Conservation (phyloP, 192 early-diverging fungal species). For the Coemansia sp. region DNA sequence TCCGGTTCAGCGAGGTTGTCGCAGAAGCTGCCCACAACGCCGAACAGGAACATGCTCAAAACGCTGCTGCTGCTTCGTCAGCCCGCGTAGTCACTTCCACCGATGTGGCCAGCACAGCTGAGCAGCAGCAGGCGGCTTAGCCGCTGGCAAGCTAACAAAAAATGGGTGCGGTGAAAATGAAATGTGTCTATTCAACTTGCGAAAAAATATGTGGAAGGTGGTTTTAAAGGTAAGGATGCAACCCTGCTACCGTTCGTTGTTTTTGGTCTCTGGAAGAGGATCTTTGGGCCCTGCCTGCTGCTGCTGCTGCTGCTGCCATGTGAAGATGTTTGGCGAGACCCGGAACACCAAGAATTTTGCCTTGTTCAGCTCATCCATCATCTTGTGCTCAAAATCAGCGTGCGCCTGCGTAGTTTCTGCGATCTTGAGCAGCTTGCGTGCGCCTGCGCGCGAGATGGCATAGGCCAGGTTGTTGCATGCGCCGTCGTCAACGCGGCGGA, state of each 20-base stretch:
- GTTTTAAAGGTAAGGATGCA: neutral
- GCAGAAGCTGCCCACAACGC: slow-evolving; percentile 1
- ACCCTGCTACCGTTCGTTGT: neutral
- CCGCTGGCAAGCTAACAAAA: neutral
- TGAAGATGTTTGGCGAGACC: slow-evolving; percentile 43
- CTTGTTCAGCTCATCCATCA: slow-evolving; percentile 35
- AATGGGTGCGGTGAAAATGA: neutral
- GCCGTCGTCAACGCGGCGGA: slow-evolving; percentile 52
- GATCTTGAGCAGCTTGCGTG: slow-evolving; percentile 36
- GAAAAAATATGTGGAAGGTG: too few relatives aligned
- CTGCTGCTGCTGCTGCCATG: slow-evolving; percentile 22
- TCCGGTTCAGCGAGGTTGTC: slow-evolving; percentile 16
- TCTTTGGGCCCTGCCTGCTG: neutral
- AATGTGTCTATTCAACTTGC: neutral
- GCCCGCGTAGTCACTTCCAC: neutral
- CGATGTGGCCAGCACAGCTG: neutral
- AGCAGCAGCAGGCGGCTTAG: neutral
- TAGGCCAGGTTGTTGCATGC: slow-evolving; percentile 53
- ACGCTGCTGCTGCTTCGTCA: neutral
- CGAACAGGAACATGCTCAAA: slow-evolving; percentile 9
- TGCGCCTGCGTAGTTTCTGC: slow-evolving; percentile 42
- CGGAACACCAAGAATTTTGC: slow-evolving; percentile 48
- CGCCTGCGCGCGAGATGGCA: slow-evolving; percentile 44
- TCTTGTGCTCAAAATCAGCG: slow-evolving; percentile 50
- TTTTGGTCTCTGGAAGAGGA: neutral